These are phyloP conservation scores for Pseudogymnoascus sp. DNA, from an alignment of 2,329 filamentous ascomycete genomes.

Conservation along the genomic window DNA sequence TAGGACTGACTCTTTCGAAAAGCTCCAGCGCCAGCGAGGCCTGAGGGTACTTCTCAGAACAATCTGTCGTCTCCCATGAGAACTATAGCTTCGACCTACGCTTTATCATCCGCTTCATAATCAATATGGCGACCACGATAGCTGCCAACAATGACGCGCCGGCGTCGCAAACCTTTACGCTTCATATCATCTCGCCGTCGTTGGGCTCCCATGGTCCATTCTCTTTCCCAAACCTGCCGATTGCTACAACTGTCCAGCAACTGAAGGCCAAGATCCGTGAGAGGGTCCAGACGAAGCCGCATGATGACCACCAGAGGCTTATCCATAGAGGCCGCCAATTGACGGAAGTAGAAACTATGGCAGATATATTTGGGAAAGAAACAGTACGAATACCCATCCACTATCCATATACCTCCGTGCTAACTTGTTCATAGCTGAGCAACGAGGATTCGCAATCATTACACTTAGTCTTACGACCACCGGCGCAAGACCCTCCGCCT, in stretches of 20 bases:
- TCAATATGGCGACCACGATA: conserved; percentile 10
- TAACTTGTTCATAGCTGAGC: conserved; percentile 35
- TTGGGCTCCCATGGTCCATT: conserved; percentile 46
- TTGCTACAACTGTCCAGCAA: conserved; percentile 48
- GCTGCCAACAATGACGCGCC: conserved; percentile 8
- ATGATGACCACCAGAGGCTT: conserved; percentile 51
- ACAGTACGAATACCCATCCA: conserved; percentile 36
- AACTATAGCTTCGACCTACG: neutral
- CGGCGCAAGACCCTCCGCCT: neutral
- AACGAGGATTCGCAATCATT: conserved; percentile 45
- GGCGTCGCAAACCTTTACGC: conserved; percentile 39
- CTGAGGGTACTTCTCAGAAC: neutral
- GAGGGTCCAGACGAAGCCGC: conserved; percentile 39
- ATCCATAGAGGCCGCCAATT: conserved; percentile 54
- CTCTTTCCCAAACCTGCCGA: conserved; percentile 43
- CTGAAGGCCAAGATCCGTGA: conserved; percentile 55
- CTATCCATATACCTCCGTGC: conserved; percentile 15
- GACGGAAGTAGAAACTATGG: conserved; percentile 49
- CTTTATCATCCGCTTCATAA: conserved; percentile 1
- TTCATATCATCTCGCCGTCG: conserved; percentile 56
- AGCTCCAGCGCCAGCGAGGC: neutral
- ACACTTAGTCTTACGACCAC: conserved; percentile 47
- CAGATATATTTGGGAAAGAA: conserved; percentile 51
- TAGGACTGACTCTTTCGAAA: neutral
- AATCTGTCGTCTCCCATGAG: neutral